Evolutionary conservation across 345 rosid genomes (phyloP), one percentile per base, ranked within the genome.

Genomic region (Euclidium syriacum): DNA sequence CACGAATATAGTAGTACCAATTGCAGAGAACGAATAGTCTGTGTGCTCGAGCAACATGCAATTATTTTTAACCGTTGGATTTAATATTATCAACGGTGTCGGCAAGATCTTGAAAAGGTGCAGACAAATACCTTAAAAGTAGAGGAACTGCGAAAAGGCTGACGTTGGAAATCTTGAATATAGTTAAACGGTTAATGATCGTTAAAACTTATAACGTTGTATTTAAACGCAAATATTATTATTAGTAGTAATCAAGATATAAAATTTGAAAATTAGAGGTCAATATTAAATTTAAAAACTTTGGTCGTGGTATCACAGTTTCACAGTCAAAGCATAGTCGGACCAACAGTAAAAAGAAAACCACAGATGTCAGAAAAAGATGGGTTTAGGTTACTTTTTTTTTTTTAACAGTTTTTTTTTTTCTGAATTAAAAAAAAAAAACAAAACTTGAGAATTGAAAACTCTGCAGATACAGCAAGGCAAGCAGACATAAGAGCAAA

Each of bases 151-250:
- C 41, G n/a, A 58, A 71, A 71, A 71, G 25, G 55, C 61, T 39
- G 70, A 52, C 34, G 48, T 55, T 56, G 40, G 70, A 71, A 63
- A 71, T 55, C 54, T 64, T 57, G 34, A 41, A 47, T 47, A 1
- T 39, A 39, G 75, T 55, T 63, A 64, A 64, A 52, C 71, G 50
- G 75, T 71, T 71, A 43, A 55, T 41, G 49, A 54, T 64, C 50
- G 75, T 71, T 71, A 59, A 5, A 9, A 11, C 17, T 19, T 4
- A 48, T 58, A 19, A 48, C 6, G n/a, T n/a, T n/a, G n/a, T 32
- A 53, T 3, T 42, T 44, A 49, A 49, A 39, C 26, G 10, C 43
- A 47, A 17, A 40, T 51, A 30, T 52, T 12, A 10, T 11, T 49
- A n/a, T 58, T 20, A 20, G 22, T 30, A 25, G 34, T 59, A 32